Percentiles rank a stretch among this genome's conserved stretches.
phyloP scores from a whole-genome alignment of 768 basidiomycete genomes.

The Suillus ampliporus region DNA sequence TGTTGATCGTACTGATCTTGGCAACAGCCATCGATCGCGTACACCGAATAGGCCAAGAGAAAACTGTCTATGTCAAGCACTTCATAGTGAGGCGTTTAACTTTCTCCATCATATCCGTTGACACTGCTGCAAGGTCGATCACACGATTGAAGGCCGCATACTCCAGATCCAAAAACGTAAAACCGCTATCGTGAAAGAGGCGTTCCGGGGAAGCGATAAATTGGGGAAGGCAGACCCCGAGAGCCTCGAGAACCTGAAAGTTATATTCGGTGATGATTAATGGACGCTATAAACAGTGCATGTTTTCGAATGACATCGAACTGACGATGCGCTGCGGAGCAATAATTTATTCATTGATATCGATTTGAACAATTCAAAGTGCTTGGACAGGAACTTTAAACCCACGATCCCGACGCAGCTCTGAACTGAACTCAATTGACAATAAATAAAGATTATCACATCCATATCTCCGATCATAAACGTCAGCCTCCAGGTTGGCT shows the following conservation, averaged over 20 bases:
- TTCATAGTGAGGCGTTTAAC: conserved; percentile 65
- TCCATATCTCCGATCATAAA: background rate
- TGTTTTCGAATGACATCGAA: background rate
- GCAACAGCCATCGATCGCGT: conserved; percentile 84
- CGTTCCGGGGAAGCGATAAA: conserved; percentile 64
- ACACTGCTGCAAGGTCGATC: conserved; percentile 51
- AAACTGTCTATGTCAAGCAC: conserved; percentile 82
- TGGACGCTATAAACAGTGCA: background rate
- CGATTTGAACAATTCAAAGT: background rate
- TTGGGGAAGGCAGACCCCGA: conserved; percentile 61
- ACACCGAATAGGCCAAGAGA: conserved; percentile 84
- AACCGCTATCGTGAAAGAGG: conserved; percentile 85
- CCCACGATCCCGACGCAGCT: background rate
- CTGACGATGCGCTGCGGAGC: background rate
- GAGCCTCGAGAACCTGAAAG: conserved; percentile 80
- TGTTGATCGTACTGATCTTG: conserved; percentile 12
- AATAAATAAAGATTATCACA: background rate
- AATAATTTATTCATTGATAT: background rate
- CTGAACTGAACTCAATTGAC: background rate
- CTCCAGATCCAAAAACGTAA: conserved; percentile 85
- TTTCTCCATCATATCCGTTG: conserved; percentile 1
- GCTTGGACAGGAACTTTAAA: background rate
- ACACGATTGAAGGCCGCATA: conserved; percentile 83
- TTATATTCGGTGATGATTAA: conserved; percentile 66
- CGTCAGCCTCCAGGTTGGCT: background rate